Conservation (phyloP, 768 basidiomycete species). For the Tubosaeta sp. region DNA sequence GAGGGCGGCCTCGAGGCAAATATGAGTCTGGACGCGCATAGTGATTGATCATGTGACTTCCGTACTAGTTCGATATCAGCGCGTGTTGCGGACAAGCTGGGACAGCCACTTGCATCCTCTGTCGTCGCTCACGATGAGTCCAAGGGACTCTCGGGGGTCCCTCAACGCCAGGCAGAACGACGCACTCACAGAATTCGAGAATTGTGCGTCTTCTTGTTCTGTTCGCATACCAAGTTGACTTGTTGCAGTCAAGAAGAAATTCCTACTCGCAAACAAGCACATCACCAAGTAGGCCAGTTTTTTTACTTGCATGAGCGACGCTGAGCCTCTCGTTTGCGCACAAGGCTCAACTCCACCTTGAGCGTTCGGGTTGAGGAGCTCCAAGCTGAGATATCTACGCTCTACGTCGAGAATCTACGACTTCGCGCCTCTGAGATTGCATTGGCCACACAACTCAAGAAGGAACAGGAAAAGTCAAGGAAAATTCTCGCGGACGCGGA, state of each 20-base stretch:
- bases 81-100: constrained; percentile 22
- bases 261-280: constrained; percentile 85
- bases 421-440: constrained; percentile 78
- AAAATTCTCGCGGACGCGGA: constrained; percentile 72
- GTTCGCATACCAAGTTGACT: constrained; percentile 6
- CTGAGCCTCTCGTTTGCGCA: constrained; percentile 7
- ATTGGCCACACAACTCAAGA: constrained; percentile 70
- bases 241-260: constrained; percentile 85
- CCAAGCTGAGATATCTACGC: constrained; percentile 75
- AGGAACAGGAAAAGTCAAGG: constrained; percentile 72
- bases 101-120: constrained; percentile 20
- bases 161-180: constrained; percentile 68
- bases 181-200: constrained; percentile 80
- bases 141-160: constrained; percentile 40
- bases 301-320: neutral
- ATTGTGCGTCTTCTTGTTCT: constrained; percentile 48
- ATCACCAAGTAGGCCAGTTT: constrained; percentile 68
- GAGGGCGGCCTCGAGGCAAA: constrained; percentile 27
- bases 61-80: constrained; percentile 33
- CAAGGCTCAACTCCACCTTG: constrained; percentile 79
- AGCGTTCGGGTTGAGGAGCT: constrained; percentile 83
- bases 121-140: constrained; percentile 29
- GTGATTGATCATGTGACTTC: constrained; percentile 25
- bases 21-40: constrained; percentile 16
- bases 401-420: constrained; percentile 79